Base-by-base conservation (phyloP, 1,284 basidiomycete genomes). In the Anthracocystis walkeri region DNA sequence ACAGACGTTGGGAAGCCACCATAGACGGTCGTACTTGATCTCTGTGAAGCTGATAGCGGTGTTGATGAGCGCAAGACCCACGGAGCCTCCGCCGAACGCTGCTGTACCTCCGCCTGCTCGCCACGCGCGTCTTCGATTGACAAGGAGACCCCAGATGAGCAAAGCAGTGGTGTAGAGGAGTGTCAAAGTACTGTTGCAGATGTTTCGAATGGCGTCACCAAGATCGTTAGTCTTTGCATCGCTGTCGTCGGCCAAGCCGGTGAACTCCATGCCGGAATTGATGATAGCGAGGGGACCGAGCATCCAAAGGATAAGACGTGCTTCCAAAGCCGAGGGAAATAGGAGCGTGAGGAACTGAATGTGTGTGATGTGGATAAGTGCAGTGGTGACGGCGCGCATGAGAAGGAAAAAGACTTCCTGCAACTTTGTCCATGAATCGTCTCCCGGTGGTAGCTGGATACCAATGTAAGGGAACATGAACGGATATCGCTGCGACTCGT, bases 261-360 rank as follows among this genome's bases (percentile, higher is more conserved):
- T 88, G 77, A 97, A 91, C 78, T 93, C 92, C 88, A 97, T 92
- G 33, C 90, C 88, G 0, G 94, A 92, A 0, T 94, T 91, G 3
- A 92, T 88, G 68, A 98, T 86, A 1, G 95, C 95, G 12, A 99
- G 88, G 0, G 96, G 96, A 7, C 92, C 93, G 12, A 98, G 90
- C 40, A 97, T 88, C 73, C 90, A 88, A 80, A 95, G 91, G 65
- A 99, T 96, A 53, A 99, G 90, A 23, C 92, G 88, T 4, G 90
- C 91, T 86, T 99, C 97, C 40, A 96, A 89, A n/a, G 89, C 88
- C 5, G 97, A 98, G 1, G 96, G 96, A 84, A 94, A 99, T 20
- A 99, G 89, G 6, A 99, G 89, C 3, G 96, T 97, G 61, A 99
- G 88, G 86, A 98, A 98, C 85, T 99, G 97, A 59, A 99, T 97